Percentiles rank a stretch among this genome's conserved stretches.
Evolutionary conservation across 2,329 filamentous ascomycete species (phyloP).

Genomic region (Aspergillus sp.): DNA sequence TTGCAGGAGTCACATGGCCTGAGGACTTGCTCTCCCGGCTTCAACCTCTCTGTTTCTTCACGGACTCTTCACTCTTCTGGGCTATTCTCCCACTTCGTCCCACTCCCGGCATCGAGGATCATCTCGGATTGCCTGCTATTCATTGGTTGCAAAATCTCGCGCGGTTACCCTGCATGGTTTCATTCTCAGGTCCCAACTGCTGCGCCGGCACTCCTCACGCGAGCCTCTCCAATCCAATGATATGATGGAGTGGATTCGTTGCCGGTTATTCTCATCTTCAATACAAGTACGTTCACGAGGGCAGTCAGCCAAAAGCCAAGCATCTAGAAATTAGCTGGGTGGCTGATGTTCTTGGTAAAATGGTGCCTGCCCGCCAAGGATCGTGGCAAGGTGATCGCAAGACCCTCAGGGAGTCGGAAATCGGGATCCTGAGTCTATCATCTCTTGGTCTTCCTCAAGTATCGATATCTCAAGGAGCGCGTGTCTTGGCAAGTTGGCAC

Average conservation of each 20-base stretch:
- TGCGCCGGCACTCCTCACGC: not conserved
- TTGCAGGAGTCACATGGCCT: not conserved
- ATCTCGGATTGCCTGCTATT: not conserved
- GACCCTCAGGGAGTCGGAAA: not conserved
- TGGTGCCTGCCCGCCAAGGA: slow-evolving; percentile 7
- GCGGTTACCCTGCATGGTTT: not conserved
- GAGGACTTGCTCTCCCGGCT: not conserved
- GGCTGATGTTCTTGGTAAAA: slow-evolving; percentile 3
- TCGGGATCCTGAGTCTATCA: not conserved
- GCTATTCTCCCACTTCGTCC: not conserved
- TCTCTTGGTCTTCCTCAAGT: not conserved
- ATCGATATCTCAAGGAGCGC: not conserved
- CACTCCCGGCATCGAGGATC: not conserved
- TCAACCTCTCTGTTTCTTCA: not conserved
- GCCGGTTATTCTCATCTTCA: not conserved
- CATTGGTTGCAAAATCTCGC: not conserved
- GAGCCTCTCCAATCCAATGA: not conserved
- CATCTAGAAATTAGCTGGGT: not conserved
- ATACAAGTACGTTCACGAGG: not conserved
- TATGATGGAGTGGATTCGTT: not conserved
- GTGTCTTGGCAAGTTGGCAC: slow-evolving; percentile 4
- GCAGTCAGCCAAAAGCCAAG: no score
- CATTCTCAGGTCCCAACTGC: not conserved
- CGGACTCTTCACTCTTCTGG: not conserved
- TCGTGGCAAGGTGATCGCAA: not conserved